Percentiles rank a stretch among this genome's conserved stretches.
These are phyloP conservation scores for Exophiala oligosperma DNA, from an alignment of 2,329 filamentous ascomycete genomes.

Conservation along the genomic window DNA sequence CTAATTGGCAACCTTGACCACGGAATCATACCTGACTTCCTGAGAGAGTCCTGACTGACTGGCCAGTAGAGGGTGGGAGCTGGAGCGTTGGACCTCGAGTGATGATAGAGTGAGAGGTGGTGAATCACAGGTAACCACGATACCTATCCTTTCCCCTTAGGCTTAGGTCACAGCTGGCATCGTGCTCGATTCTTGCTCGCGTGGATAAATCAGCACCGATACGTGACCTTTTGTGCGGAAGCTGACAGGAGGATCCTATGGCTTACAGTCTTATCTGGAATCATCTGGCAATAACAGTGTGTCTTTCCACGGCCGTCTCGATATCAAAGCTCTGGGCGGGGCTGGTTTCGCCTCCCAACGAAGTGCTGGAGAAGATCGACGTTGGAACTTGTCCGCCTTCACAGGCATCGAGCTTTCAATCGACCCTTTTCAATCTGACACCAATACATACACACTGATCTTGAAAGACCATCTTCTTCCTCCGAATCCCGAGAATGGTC, in stretches of 20 bases:
- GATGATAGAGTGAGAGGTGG: slow-evolving; percentile 80
- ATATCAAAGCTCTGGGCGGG: slow-evolving; percentile 73
- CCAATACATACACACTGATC: slow-evolving; percentile 70
- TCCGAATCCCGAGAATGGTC: slow-evolving; percentile 58
- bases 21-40: too few relatives aligned
- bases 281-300: slow-evolving; percentile 42
- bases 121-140: slow-evolving; percentile 52
- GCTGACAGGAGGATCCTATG: not conserved
- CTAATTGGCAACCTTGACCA: slow-evolving; percentile 10
- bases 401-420: slow-evolving; percentile 62
- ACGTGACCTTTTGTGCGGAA: not conserved
- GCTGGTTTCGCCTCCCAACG: slow-evolving; percentile 81
- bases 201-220: not conserved
- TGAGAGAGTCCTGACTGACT: not conserved
- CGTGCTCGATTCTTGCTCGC: too few relatives aligned
- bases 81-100: slow-evolving; percentile 64
- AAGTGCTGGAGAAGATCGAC: slow-evolving; percentile 56
- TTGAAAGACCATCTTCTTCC: slow-evolving; percentile 69
- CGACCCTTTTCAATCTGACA: slow-evolving; percentile 50
- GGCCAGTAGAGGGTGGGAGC: slow-evolving; percentile 50
- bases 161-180: not conserved
- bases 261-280: slow-evolving; percentile 49
- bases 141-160: not conserved
- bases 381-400: slow-evolving; percentile 65
- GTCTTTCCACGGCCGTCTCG: slow-evolving; percentile 66